Percentiles rank a stretch among this genome's conserved stretches.
These are phyloP conservation scores for Magnaporthales sp. DNA, from an alignment of 2,329 filamentous ascomycete genomes.

Conservation along the genomic window DNA sequence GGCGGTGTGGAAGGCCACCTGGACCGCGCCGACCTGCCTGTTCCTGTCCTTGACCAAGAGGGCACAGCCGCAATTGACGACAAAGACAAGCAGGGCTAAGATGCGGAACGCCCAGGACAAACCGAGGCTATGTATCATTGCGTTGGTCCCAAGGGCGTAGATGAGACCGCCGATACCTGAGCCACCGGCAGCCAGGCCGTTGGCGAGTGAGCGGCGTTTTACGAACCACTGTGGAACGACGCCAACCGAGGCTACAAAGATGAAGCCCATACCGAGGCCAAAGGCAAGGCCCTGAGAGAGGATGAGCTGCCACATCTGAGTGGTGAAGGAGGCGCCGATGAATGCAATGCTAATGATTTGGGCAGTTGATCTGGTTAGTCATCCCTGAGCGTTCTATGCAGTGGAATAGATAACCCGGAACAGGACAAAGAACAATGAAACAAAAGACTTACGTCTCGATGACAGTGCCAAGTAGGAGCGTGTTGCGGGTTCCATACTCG, in stretches of 20 bases:
- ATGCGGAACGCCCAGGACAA: constrained; percentile 60
- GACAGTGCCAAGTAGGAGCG: constrained; percentile 54
- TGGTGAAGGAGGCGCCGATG: constrained; percentile 62
- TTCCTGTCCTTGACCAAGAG: constrained; percentile 64
- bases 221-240: constrained; percentile 70
- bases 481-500: constrained; percentile 52
- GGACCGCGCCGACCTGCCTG: constrained; percentile 57
- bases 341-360: constrained; percentile 37
- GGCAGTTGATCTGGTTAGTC: not conserved
- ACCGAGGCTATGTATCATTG: constrained; percentile 57
- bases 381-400: not conserved
- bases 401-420: not conserved
- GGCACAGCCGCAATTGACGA: constrained; percentile 54
- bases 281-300: constrained; percentile 68
- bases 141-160: constrained; percentile 59
- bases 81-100: constrained; percentile 53
- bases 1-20: constrained; percentile 54
- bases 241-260: constrained; percentile 61
- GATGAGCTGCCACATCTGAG: constrained; percentile 65
- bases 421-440: too few species aligned
- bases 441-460: constrained; percentile 49
- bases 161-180: constrained; percentile 66
- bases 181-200: constrained; percentile 59
- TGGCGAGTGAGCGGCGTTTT: constrained; percentile 58
- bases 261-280: constrained; percentile 69